Conservation (phyloP, 805 yeast genomes). For the Candida pseudoglaebosa region DNA sequence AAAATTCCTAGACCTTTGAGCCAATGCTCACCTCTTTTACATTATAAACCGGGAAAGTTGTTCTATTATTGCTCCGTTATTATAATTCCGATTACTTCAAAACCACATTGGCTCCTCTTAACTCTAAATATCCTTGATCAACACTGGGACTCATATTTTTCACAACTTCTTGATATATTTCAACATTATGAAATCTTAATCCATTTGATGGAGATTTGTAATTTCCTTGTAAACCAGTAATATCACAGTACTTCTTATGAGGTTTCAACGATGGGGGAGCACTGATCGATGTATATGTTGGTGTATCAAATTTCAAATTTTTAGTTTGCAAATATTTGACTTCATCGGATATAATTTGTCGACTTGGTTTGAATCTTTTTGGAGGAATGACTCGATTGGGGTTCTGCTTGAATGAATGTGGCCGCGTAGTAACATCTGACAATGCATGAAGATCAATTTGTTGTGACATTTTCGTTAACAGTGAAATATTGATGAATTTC, state of each 20-base stretch:
- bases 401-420: constrained; percentile 55
- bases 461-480: no score
- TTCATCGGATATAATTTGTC: constrained; percentile 76
- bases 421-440: constrained; percentile 28
- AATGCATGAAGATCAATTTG: constrained; percentile 9
- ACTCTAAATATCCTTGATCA: constrained; percentile 85
- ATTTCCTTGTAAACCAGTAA: constrained; percentile 79
- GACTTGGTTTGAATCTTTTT: constrained; percentile 67
- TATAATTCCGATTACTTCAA: constrained; percentile 44
- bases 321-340: constrained; percentile 52
- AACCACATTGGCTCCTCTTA: constrained; percentile 85
- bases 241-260: constrained; percentile 81
- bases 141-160: constrained; percentile 82
- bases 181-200: constrained; percentile 75
- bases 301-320: constrained; percentile 43
- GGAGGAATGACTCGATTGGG: constrained; percentile 48
- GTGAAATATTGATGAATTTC: no score
- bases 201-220: constrained; percentile 75
- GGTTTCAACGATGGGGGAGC: constrained; percentile 91
- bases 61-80: no score
- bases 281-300: constrained; percentile 65
- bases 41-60: no score
- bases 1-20: no score
- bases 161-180: constrained; percentile 69
- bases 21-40: no score